phyloP scores from a whole-genome alignment of 2,329 filamentous ascomycete genomes.

The Ploettnerulaceae sp. region DNA sequence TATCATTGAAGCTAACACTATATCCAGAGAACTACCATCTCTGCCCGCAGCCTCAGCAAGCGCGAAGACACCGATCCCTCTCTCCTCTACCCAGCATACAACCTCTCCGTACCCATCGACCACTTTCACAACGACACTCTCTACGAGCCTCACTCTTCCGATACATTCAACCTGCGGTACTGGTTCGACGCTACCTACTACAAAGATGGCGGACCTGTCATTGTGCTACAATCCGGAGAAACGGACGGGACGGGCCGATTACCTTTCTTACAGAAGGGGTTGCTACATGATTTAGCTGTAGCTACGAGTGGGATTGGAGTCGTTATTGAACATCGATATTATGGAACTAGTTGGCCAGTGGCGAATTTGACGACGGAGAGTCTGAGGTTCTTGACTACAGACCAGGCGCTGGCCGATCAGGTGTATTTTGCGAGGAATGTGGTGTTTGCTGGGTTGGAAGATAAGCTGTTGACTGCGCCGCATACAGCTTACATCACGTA shows the following conservation, averaged over 20 bases:
- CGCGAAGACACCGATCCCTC: constrained; percentile 24
- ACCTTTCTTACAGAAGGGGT: constrained; percentile 70
- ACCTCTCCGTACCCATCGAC: constrained; percentile 50
- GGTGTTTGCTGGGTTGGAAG: constrained; percentile 63
- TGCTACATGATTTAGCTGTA: constrained; percentile 64
- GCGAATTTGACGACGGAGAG: constrained; percentile 62
- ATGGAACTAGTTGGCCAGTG: constrained; percentile 69
- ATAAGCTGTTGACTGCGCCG: constrained; percentile 60
- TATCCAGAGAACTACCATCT: constrained; percentile 24
- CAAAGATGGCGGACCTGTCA: constrained; percentile 71
- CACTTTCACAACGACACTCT: constrained; percentile 76
- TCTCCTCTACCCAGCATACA: constrained; percentile 34
- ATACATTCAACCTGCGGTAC: constrained; percentile 66
- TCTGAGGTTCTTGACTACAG: constrained; percentile 76
- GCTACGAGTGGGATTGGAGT: constrained; percentile 72
- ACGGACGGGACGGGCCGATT: constrained; percentile 58
- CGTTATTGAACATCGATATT: constrained; percentile 83
- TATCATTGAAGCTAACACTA: not conserved
- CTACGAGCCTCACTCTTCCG: constrained; percentile 72
- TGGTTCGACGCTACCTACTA: constrained; percentile 80
- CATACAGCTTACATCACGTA: constrained; percentile 71
- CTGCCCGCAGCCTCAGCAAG: constrained; percentile 8
- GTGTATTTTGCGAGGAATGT: constrained; percentile 75
- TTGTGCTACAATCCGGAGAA: constrained; percentile 72
- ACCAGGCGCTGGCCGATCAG: constrained; percentile 76